These are phyloP conservation scores for Annulohypoxylon stygium DNA, from an alignment of 495 filamentous ascomycete genomes.

Conservation along the genomic window DNA sequence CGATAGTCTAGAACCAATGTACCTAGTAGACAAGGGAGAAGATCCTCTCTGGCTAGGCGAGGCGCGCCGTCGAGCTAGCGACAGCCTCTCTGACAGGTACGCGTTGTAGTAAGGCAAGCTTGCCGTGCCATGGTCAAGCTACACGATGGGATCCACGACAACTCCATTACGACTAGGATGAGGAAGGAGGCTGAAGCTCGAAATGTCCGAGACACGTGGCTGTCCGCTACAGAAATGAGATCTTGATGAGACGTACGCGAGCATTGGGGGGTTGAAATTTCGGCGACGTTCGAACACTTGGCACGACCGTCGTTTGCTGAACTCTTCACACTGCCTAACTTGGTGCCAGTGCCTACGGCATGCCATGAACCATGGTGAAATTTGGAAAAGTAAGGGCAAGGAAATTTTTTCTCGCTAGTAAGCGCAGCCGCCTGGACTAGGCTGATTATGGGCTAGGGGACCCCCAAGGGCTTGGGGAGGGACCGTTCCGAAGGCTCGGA, in stretches of 20 bases:
- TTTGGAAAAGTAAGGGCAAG: constrained; percentile 1
- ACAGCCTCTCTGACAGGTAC: constrained; percentile 20
- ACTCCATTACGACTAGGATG: constrained; percentile 5
- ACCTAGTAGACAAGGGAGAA: constrained; percentile 33
- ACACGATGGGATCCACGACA: constrained; percentile 25
- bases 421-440: constrained; percentile 9
- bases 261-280: neutral
- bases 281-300: constrained; percentile 30
- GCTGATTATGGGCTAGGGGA: constrained; percentile 25
- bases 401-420: constrained; percentile 1
- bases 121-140: constrained; percentile 19
- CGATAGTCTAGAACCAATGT: constrained; percentile 7
- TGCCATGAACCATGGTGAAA: neutral
- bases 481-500: constrained; percentile 32
- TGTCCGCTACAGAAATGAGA: constrained; percentile 31
- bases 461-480: constrained; percentile 12
- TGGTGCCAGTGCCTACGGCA: neutral
- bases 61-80: constrained; percentile 31
- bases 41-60: constrained; percentile 40
- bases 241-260: constrained; percentile 22
- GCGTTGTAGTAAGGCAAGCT: constrained; percentile 28
- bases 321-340: neutral
- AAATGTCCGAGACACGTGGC: constrained; percentile 47
- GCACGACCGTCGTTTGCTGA: constrained; percentile 27
- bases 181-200: constrained; percentile 35